Evolutionary conservation across 2,329 filamentous ascomycete species (phyloP).

Genomic region (Alternaria gaisen): DNA sequence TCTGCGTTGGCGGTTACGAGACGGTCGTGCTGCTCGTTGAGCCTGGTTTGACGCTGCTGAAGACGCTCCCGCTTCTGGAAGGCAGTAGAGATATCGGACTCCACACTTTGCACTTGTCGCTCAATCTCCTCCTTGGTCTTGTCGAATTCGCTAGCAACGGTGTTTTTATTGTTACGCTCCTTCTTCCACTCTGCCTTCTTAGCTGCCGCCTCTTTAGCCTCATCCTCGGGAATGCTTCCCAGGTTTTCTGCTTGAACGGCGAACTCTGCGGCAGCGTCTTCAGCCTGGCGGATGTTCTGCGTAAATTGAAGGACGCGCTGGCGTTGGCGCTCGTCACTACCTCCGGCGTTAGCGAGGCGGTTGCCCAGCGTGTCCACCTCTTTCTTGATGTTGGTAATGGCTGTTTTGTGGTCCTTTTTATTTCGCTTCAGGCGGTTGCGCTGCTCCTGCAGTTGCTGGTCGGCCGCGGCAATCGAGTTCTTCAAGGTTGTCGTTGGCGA

Average conservation of each 20-base stretch:
- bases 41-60: conserved; percentile 73
- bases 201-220: conserved; percentile 65
- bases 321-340: conserved; percentile 77
- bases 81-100: conserved; percentile 69
- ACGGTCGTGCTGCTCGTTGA: conserved; percentile 75
- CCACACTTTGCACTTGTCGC: conserved; percentile 68
- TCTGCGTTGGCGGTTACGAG: conserved; percentile 74
- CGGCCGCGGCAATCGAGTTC: conserved; percentile 77
- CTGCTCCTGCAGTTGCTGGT: conserved; percentile 74
- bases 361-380: conserved; percentile 75
- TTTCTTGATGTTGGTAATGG: conserved; percentile 72
- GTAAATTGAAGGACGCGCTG: conserved; percentile 79
- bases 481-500: conserved; percentile 80
- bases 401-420: conserved; percentile 78
- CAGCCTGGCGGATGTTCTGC: conserved; percentile 75
- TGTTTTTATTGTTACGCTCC: conserved; percentile 61
- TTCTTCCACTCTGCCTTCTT: conserved; percentile 67
- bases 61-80: conserved; percentile 78
- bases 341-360: conserved; percentile 72
- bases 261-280: conserved; percentile 67
- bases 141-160: conserved; percentile 66
- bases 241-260: conserved; percentile 70
- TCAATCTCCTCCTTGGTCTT: conserved; percentile 69
- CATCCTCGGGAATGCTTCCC: conserved; percentile 69
- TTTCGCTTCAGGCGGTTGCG: conserved; percentile 73